Evolutionary conservation across 73 alveolate species (phyloP), one percentile per base, ranked within the genome.

Genomic region (Paramecium sonneborni): DNA sequence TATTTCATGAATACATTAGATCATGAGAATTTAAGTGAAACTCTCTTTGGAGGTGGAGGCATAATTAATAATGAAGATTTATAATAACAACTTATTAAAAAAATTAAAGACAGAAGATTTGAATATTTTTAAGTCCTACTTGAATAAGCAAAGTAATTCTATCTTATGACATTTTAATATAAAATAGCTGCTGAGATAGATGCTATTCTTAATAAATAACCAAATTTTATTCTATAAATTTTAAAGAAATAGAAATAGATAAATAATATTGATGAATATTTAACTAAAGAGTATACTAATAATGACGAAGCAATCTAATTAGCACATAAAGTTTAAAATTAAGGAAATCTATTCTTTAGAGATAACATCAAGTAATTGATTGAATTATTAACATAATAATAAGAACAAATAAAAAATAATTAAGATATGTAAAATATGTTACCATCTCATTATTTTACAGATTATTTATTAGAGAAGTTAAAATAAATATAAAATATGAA

Each of bases 391-490:
- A 62, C 84, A 23, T 44, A 62, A 62, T 24, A 62, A 32, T 62
- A 62, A 10, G 3, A 62, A 5, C 12, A 62, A 11, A 62, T 62
- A 23, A 62, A 62, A 26, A 52, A 52, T 21, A 62, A 62, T 26
- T 62, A 24, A 62, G 84, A 62, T 26, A 62, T 30, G 20, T 9
- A 62, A 62, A 62, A 62, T 62, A 62, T 79, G 90, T 15, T 38
- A 14, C 90, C 90, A 20, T 79, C 90, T 10, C 41, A 79, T 79
- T 79, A 79, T 23, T 39, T 79, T 79, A 79, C 90, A 41, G 90
- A 79, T 44, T 79, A 79, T 18, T 24, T 79, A 21, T 79, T 79
- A 7, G 90, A 79, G 3, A 79, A 79, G 34, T 46, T 79, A 34
- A 6, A 79, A 39, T 18, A 21, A 23, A 20, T 79, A 30, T 43